These are phyloP conservation scores for Fusarium buharicum DNA, from an alignment of 2,329 filamentous ascomycete genomes.

Conservation along the genomic window DNA sequence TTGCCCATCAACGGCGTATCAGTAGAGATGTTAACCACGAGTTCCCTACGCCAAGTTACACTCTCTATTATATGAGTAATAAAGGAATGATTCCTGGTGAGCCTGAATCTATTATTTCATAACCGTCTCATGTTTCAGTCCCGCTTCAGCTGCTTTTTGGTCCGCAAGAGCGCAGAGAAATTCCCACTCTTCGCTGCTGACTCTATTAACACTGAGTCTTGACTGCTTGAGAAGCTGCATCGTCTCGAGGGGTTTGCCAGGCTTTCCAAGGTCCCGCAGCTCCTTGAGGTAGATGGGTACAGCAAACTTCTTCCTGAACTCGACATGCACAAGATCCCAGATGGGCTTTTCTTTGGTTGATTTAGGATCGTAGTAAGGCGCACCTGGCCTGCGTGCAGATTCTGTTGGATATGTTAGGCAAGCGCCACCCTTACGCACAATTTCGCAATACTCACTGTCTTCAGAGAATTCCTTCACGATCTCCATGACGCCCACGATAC, in stretches of 20 bases:
- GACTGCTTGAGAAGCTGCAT: constrained; percentile 87
- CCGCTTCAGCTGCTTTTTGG: constrained; percentile 54
- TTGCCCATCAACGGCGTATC: too few species aligned
- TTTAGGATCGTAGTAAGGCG: constrained; percentile 84
- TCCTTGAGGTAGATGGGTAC: constrained; percentile 76
- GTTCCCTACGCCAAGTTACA: too few species aligned
- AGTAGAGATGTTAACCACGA: too few species aligned
- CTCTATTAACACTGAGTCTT: constrained; percentile 82
- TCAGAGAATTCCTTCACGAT: constrained; percentile 85
- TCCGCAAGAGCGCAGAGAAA: constrained; percentile 66
- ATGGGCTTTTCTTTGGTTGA: constrained; percentile 65
- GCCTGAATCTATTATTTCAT: neutral
- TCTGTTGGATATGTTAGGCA: constrained; percentile 30
- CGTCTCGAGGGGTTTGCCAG: constrained; percentile 68
- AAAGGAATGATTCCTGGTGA: too few species aligned
- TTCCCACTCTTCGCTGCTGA: constrained; percentile 72
- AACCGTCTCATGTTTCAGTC: constrained; percentile 47
- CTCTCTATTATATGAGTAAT: too few species aligned
- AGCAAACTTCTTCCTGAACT: constrained; percentile 84
- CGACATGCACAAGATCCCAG: constrained; percentile 91
- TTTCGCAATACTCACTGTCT: constrained; percentile 67
- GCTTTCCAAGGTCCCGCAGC: constrained; percentile 71
- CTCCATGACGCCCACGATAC: constrained; percentile 88
- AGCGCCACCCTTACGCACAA: rapidly evolving
- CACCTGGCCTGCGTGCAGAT: constrained; percentile 48